Base-by-base conservation (phyloP, 2,329 filamentous ascomycete genomes). In the Calonectria pauciramosa region DNA sequence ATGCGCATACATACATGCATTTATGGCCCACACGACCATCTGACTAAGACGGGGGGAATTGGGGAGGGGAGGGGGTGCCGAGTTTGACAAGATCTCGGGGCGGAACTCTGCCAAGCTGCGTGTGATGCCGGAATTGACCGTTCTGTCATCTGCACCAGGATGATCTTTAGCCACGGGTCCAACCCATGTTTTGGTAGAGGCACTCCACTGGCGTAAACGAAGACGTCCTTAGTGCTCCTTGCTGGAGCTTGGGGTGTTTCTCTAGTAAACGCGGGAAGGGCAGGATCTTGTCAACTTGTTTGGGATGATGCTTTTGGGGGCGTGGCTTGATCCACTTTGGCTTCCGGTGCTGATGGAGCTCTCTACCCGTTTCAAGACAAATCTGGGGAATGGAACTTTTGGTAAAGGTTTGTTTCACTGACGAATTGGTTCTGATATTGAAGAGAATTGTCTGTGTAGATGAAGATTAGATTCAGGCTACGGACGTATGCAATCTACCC, bases 301-400 rank as follows among this genome's bases (percentile, higher is more conserved):
- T 63, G 56, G 36, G n/a, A 26, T 23, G n/a, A 60, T 41, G 6
- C 14, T n/a, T 38, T n/a, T 32, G 30, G 20, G 32, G 54, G 14
- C 13, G 56, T 63, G 56, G 56, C 56, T 63, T 63, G 34, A 26
- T 63, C 56, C 56, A 63, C 56, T 41, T 41, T 38, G 16, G 56
- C 34, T 20, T 28, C 20, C 18, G 34, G 23, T 41, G 23, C 56
- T 38, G 34, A 23, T 23, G 54, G 34, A 36, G 11, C 54, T 38
- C 14, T 54, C 8, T 34, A 36, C 52, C 41, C 41, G 18, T 44
- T 44, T 44, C 5, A 44, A 44, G 41, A 7, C 18, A 16, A 13
- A n/a, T 1, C n/a, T 34, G 13, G 28, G 52, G 11, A n/a, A 34
- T n/a, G 28, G 52, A 16, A 47, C 10, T 47, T 47, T 47, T 47